These are phyloP conservation scores for Exophiala dermatitidis DNA, from an alignment of 2,329 filamentous ascomycete species.

Conservation along the genomic window DNA sequence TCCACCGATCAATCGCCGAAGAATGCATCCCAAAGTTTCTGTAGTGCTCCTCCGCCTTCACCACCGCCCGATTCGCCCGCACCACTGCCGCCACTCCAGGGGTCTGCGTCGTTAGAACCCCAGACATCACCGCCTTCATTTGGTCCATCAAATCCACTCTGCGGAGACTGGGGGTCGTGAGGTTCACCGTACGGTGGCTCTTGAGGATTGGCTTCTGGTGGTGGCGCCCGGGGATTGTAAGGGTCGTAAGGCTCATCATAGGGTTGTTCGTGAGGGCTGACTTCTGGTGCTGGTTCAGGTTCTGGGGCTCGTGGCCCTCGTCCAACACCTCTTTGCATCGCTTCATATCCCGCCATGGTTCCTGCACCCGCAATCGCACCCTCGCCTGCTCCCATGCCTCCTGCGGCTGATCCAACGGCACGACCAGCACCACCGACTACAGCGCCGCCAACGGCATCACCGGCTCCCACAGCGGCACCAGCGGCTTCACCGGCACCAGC, in stretches of 20 bases:
- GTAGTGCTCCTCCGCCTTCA: constrained; percentile 30
- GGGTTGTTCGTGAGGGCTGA: constrained; percentile 6
- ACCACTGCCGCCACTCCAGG: constrained; percentile 27
- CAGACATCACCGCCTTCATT: constrained; percentile 31
- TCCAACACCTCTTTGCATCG: constrained; percentile 49
- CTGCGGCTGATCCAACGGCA: constrained; percentile 26
- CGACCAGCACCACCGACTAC: constrained; percentile 35
- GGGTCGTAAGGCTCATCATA: constrained; percentile 24
- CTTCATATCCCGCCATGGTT: constrained; percentile 56
- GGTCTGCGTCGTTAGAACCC: constrained; percentile 31
- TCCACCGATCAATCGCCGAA: constrained; percentile 4
- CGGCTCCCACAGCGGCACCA: constrained; percentile 32
- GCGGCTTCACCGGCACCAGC: constrained; percentile 35
- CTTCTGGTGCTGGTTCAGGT: constrained; percentile 1
- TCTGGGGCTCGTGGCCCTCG: constrained; percentile 27
- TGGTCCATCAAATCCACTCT: constrained; percentile 19
- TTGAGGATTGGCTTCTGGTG: constrained; percentile 1
- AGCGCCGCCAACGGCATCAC: constrained; percentile 34
- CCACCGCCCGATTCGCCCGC: constrained; percentile 26
- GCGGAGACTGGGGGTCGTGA: constrained; percentile 29
- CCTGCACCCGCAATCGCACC: constrained; percentile 47
- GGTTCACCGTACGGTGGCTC: constrained; percentile 11
- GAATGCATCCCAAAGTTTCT: constrained; percentile 25
- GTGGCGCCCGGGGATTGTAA: constrained; percentile 22
- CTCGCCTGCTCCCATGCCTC: constrained; percentile 33